Conservation (phyloP, 345 rosid species). For the Heritiera littoralis region DNA sequence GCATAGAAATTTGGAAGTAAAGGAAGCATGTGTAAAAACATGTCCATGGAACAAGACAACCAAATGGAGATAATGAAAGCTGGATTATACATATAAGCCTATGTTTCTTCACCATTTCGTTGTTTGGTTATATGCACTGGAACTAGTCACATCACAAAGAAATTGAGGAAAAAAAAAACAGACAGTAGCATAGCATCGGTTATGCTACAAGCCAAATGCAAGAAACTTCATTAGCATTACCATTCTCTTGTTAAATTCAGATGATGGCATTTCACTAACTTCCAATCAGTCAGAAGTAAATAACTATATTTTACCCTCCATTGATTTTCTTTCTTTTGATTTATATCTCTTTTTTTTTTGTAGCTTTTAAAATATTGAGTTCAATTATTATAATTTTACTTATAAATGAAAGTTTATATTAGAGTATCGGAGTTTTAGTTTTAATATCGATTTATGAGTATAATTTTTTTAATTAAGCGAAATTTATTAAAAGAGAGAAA, state of each 20-base stretch:
- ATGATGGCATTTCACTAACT: not conserved
- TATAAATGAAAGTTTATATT: too few relatives aligned
- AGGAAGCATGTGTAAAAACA: not conserved
- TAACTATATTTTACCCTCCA: not conserved
- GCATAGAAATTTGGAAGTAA: not conserved
- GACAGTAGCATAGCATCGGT: not conserved
- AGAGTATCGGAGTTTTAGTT: too few relatives aligned
- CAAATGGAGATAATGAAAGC: not conserved
- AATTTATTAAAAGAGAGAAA: too few relatives aligned
- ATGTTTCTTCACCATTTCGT: not conserved
- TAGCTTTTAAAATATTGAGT: too few relatives aligned
- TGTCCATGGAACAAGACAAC: not conserved
- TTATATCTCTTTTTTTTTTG: too few relatives aligned
- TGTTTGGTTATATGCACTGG: not conserved
- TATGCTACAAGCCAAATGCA: conserved; percentile 2
- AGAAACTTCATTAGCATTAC: conserved; percentile 12
- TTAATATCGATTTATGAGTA: too few relatives aligned
- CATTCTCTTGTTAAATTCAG: not conserved
- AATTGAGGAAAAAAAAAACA: not conserved
- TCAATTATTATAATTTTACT: too few relatives aligned
- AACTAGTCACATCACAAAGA: not conserved
- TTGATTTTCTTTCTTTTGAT: not conserved
- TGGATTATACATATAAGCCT: conserved; percentile 3
- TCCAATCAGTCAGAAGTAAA: not conserved
- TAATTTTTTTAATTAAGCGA: too few relatives aligned